Conservation (phyloP, 148 eudicot genomes). For the Cornus florida region DNA sequence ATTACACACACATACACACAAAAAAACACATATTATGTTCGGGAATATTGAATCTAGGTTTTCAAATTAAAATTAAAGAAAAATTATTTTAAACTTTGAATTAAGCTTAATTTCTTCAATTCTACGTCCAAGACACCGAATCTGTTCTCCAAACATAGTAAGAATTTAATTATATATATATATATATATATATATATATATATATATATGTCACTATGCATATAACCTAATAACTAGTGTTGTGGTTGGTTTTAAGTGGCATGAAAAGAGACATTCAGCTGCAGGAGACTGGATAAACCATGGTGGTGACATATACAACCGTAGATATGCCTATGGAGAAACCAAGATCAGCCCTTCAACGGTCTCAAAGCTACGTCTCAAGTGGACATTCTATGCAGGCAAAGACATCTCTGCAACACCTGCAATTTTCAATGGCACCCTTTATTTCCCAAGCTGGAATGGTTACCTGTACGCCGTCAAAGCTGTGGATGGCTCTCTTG, state of each 20-base stretch:
- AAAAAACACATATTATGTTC: too few species aligned
- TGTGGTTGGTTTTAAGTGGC: background rate
- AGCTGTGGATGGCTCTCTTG: constrained; percentile 40
- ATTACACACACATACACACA: too few species aligned
- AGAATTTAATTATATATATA: too few species aligned
- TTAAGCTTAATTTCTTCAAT: too few species aligned
- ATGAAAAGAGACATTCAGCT: background rate
- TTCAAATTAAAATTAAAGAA: too few species aligned
- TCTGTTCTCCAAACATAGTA: too few species aligned
- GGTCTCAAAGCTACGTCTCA: constrained; percentile 32
- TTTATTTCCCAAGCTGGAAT: constrained; percentile 65
- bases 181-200: too few species aligned
- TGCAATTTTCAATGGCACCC: constrained; percentile 35
- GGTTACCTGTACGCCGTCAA: constrained; percentile 54
- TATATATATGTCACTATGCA: too few species aligned
- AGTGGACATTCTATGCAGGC: constrained; percentile 54
- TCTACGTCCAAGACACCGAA: too few species aligned
- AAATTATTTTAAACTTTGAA: too few species aligned
- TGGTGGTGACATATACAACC: constrained; percentile 61
- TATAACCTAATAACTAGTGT: background rate
- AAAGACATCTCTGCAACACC: constrained; percentile 59
- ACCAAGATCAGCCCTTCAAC: constrained; percentile 47
- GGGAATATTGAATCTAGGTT: too few species aligned
- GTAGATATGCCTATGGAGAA: constrained; percentile 49
- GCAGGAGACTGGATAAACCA: constrained; percentile 54